phyloP scores from a whole-genome alignment of 2,329 filamentous ascomycete species.

The Atkinsonella hypoxylon region DNA sequence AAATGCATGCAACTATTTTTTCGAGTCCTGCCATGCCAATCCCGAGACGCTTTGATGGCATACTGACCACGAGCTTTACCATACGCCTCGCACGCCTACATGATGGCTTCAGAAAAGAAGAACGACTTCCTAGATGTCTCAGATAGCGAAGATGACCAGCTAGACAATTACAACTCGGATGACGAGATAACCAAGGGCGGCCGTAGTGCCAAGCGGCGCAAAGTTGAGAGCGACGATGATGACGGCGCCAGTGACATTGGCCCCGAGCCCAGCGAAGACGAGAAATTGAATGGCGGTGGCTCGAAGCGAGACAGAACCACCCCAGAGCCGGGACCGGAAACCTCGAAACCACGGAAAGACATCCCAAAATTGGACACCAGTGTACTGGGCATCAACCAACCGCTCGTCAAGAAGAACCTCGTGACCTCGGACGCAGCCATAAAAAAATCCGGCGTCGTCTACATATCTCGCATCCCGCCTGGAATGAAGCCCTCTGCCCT shows the following conservation, averaged over 20 bases:
- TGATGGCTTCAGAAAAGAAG: conserved; percentile 56
- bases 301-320: conserved; percentile 2
- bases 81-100: background rate
- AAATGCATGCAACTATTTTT: conserved; percentile 4
- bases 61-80: background rate
- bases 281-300: conserved; percentile 2
- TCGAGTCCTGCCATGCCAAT: background rate
- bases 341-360: conserved; percentile 8
- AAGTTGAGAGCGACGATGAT: conserved; percentile 32
- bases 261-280: conserved; percentile 18
- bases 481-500: conserved; percentile 81
- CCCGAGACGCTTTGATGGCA: background rate
- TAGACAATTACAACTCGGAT: conserved; percentile 54
- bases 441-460: conserved; percentile 67
- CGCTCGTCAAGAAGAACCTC: conserved; percentile 55
- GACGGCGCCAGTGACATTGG: conserved; percentile 25
- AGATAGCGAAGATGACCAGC: conserved; percentile 47
- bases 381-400: conserved; percentile 38
- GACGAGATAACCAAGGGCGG: conserved; percentile 56
- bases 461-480: conserved; percentile 72
- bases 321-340: conserved; percentile 13
- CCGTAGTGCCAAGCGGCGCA: conserved; percentile 51
- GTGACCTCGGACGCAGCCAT: conserved; percentile 51
- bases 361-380: conserved; percentile 19
- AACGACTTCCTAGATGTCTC: conserved; percentile 57